Conservation (phyloP, 768 basidiomycete species). For the Mrakia hoshinonis region DNA sequence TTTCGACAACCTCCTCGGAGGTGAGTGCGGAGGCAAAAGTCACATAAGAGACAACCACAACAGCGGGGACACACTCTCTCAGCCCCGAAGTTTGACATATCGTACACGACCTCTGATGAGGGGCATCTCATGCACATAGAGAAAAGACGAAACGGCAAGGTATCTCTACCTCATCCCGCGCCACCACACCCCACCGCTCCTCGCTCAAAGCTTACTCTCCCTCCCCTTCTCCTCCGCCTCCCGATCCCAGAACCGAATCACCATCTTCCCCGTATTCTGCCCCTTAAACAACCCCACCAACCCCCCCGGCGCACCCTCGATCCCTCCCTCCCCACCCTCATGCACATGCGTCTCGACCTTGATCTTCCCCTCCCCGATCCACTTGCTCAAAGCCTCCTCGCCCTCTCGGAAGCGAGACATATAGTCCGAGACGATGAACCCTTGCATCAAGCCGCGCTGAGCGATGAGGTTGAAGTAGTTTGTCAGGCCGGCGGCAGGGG, state of each 20-base stretch:
- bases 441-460: conserved; percentile 5
- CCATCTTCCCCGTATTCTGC: conserved; percentile 2
- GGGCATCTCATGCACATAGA: too few species aligned
- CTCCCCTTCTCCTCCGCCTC: neutral
- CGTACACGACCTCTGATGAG: too few species aligned
- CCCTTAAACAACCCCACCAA: neutral
- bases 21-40: too few species aligned
- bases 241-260: neutral
- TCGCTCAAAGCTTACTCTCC: neutral
- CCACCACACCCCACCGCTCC: neutral
- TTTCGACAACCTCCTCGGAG: too few species aligned
- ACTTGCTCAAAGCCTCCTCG: neutral
- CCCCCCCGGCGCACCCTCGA: neutral
- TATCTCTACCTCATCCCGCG: neutral
- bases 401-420: neutral
- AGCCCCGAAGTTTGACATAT: too few species aligned
- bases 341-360: neutral
- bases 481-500: neutral
- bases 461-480: conserved; percentile 8
- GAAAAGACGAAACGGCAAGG: too few species aligned
- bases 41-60: too few species aligned
- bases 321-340: neutral
- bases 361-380: conserved; percentile 5
- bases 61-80: too few species aligned
- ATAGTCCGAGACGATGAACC: conserved; percentile 9